Base-by-base conservation (phyloP, 2,329 filamentous ascomycete genomes). In the Aaosphaeria arxii region DNA sequence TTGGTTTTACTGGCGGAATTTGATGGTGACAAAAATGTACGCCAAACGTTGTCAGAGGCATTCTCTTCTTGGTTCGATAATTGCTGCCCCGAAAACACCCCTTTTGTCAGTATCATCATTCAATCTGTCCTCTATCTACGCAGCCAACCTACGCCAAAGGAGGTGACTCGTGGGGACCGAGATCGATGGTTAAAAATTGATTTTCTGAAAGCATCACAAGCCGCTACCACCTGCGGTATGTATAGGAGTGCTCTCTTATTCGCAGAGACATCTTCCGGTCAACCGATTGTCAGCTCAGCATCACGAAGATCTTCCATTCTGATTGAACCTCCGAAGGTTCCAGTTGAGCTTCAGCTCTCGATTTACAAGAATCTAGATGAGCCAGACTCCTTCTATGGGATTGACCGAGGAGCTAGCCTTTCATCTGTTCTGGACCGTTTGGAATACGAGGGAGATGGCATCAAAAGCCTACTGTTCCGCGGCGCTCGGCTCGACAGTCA, bases 301-400 rank as follows among this genome's bases (percentile, higher is more conserved):
- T 86, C 87, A 40, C 80, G 88, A 49, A 82, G 88, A 43, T 87
- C 87, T 6, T 76, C 42, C 76, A 74, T 55, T 73, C 79, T 66
- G 69, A 55, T 55, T 64, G 76, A 42, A 73, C 84, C 68, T 9
- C 63, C 63, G 1, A 56, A 64, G 30, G 49, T 76, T 29, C 81
- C 88, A 5, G 78, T 81, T 4, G 83, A 88, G 30, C 77, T 95
- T 1, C 75, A 97, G 9, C 78, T 96, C 40, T 77, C 81, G 1
- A 91, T 99, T 3, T 99, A 94, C 66, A 87, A 89, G 63, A 92
- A 89, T 51, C 88, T 99, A 42, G 91, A 96, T 63, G 95, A 99
- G 61, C 92, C 91, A 1, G 94, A 99, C 67, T 87, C 91, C 1
- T 99, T 95, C 67, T 99, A 99, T 64, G 95, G 94, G 4, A 79